A percentile compares a stretch with the other conserved stretches of the same genome.
Evolutionary conservation across 1,139 yeast genomes (phyloP).

Genomic region (Candida glucosophila): DNA sequence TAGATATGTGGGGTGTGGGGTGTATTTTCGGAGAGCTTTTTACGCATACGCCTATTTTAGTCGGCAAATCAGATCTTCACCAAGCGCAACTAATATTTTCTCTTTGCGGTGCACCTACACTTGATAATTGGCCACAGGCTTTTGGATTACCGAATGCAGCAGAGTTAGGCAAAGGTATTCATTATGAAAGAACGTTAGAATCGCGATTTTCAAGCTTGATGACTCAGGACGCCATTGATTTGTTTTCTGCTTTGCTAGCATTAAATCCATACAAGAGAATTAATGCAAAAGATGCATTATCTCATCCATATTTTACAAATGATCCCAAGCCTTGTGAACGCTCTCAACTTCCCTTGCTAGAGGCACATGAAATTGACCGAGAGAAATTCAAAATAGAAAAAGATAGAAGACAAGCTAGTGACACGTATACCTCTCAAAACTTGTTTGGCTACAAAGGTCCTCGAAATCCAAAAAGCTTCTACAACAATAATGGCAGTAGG

Average conservation of each 20-base stretch:
- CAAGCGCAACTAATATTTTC: constrained; percentile 80
- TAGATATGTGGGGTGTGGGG: constrained; percentile 96
- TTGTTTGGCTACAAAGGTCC: background rate
- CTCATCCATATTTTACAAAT: constrained; percentile 56
- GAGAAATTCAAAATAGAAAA: constrained; percentile 41
- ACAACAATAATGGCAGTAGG: too few relatives aligned
- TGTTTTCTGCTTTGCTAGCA: constrained; percentile 47
- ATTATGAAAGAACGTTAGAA: constrained; percentile 50
- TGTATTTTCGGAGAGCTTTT: constrained; percentile 93
- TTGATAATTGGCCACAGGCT: constrained; percentile 58
- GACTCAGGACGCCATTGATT: constrained; percentile 25
- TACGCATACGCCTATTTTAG: constrained; percentile 71
- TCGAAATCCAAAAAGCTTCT: too few relatives aligned
- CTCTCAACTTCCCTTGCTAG: constrained; percentile 56
- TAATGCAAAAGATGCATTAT: constrained; percentile 72
- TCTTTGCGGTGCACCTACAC: constrained; percentile 73
- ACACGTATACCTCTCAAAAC: background rate
- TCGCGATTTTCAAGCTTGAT: constrained; percentile 26
- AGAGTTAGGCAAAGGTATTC: constrained; percentile 33
- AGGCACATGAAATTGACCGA: constrained; percentile 81
- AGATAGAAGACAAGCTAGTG: too few relatives aligned
- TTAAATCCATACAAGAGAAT: constrained; percentile 65
- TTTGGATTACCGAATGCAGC: constrained; percentile 52
- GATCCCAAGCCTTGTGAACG: constrained; percentile 58
- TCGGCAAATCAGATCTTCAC: constrained; percentile 82